These are phyloP conservation scores for Ustilago crameri DNA, from an alignment of 1,284 basidiomycete genomes.

Conservation along the genomic window DNA sequence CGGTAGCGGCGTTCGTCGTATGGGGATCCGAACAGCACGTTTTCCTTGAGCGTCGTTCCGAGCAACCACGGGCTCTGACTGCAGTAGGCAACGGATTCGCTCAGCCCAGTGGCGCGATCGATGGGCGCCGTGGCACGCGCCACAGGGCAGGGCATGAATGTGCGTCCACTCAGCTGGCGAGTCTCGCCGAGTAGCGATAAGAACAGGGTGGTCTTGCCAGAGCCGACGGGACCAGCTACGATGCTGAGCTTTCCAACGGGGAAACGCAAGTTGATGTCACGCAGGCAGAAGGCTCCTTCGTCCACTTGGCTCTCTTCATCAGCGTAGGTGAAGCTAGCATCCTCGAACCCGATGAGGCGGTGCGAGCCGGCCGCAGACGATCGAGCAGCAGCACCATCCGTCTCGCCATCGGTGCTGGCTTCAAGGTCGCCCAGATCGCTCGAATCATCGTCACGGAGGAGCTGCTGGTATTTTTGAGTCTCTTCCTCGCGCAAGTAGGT, in stretches of 20 bases:
- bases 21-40: conserved; percentile 88
- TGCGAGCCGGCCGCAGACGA: conserved; percentile 5
- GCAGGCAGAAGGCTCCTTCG: conserved; percentile 69
- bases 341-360: conserved; percentile 70
- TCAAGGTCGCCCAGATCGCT: conserved; percentile 58
- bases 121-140: conserved; percentile 62
- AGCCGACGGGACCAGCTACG: conserved; percentile 74
- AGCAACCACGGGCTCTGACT: conserved; percentile 92
- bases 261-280: conserved; percentile 74
- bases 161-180: conserved; percentile 70
- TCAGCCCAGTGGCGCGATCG: conserved; percentile 73
- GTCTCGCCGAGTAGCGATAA: conserved; percentile 75
- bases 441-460: conserved; percentile 67
- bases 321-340: conserved; percentile 70
- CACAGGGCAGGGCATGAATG: conserved; percentile 72
- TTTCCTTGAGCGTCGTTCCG: conserved; percentile 92
- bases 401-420: conserved; percentile 11
- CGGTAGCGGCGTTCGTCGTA: conserved; percentile 82
- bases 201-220: conserved; percentile 71
- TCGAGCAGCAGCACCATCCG: background rate
- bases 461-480: conserved; percentile 72
- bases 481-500: conserved; percentile 72
- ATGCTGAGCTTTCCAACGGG: conserved; percentile 74
- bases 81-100: conserved; percentile 86
- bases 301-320: conserved; percentile 38